Evolutionary conservation across 1,284 basidiomycete species (phyloP), one percentile per base, ranked within the genome.

Genomic region (Rugiboletus extremiorientalis): DNA sequence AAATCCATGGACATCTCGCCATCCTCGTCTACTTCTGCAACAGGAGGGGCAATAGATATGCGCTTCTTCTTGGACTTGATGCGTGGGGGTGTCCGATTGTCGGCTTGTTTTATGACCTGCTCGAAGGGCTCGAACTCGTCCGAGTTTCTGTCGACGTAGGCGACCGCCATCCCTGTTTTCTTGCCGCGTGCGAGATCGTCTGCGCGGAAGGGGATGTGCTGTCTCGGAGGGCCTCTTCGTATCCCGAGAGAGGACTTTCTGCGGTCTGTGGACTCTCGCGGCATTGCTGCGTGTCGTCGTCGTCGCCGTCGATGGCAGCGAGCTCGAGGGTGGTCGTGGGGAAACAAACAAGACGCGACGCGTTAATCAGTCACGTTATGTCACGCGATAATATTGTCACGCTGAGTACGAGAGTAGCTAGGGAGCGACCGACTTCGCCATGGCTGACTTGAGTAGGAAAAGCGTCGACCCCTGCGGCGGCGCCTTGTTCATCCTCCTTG

Each of bases 61-160:
- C 68, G 75, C 68, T 76, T 81, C 73, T 74, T 83, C 67, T 71
- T 76, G 15, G 66, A 70, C 64, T 78, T 80, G 30, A 79, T 76
- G 52, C 74, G 77, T n/a, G 81, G 83, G 6, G 86, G 85, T 6
- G 84, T 79, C n/a, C 80, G 76, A 52, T 77, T 77, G 72, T 91
- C 86, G 0, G 83, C 87, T 65, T 89, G 85, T 48, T 80, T 77
- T 61, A 95, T 84, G 65, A 94, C 79, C 62, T 86, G 83, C 55
- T 86, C 84, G 65, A 92, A 89, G 15, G 86, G 86, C 72, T 96
- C 93, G 70, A 92, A 92, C 14, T 93, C 95, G 67, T 94, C 90
- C 18, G 87, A 87, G 63, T 85, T 86, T 60, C 84, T 83, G 50
- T 86, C 83, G 50, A 92, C 84, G 68, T 85, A 82, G 30, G 74